Conservation (phyloP, 352 stramenopile species). For the Phytophthora melonis region DNA sequence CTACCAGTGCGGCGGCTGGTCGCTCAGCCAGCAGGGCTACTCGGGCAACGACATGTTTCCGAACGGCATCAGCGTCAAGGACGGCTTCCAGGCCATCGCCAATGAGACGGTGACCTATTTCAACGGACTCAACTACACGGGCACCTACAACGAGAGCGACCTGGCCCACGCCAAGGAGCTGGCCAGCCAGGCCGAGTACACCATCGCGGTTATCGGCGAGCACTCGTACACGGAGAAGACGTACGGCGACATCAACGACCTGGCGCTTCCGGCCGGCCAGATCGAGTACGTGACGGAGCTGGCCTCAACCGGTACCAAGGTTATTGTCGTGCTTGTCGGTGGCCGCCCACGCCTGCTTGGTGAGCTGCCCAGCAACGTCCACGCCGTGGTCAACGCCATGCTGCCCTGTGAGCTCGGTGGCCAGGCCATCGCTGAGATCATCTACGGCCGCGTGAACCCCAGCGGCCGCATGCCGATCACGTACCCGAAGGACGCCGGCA, state of each 20-base stretch:
- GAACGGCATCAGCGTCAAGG: constrained; percentile 68
- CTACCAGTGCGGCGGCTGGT: constrained; percentile 79
- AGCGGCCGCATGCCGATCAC: constrained; percentile 86
- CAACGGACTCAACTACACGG: constrained; percentile 63
- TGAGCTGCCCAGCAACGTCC: constrained; percentile 54
- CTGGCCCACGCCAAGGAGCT: constrained; percentile 62
- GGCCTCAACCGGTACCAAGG: constrained; percentile 65
- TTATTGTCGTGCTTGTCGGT: constrained; percentile 81
- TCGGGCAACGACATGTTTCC: constrained; percentile 72
- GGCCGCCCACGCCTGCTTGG: constrained; percentile 80
- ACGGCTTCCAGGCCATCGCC: constrained; percentile 52
- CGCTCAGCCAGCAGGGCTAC: constrained; percentile 83
- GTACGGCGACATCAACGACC: constrained; percentile 79
- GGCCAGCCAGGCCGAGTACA: constrained; percentile 62
- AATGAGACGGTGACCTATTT: constrained; percentile 52
- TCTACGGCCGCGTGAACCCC: constrained; percentile 85
- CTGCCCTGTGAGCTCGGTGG: constrained; percentile 80
- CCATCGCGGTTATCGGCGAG: constrained; percentile 82
- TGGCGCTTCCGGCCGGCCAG: constrained; percentile 69
- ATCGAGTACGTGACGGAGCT: constrained; percentile 79
- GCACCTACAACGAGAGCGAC: constrained; percentile 55
- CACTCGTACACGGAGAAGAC: constrained; percentile 84
- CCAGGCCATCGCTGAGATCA: constrained; percentile 84
- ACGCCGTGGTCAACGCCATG: constrained; percentile 83
- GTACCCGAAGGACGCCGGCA: constrained; percentile 72